Conservation (phyloP, 169 alveolate species). For the Cryptosporidium parvum region DNA sequence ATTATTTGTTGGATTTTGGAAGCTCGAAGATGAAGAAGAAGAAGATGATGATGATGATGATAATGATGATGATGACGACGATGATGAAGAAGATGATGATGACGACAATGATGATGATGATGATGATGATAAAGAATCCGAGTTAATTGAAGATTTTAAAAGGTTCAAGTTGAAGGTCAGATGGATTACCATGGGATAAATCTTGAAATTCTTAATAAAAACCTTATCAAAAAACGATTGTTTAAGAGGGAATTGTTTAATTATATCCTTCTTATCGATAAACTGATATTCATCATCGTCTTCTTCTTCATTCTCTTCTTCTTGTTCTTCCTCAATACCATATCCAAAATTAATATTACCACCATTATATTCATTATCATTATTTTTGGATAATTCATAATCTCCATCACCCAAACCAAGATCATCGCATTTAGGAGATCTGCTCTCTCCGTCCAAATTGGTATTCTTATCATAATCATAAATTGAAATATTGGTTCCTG, state of each 20-base stretch:
- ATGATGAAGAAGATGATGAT: background rate
- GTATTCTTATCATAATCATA: background rate
- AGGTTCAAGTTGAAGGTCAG: constrained; percentile 45
- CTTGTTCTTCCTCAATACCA: background rate
- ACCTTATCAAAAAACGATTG: constrained; percentile 29
- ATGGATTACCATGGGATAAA: constrained; percentile 69
- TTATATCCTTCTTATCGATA: constrained; percentile 26
- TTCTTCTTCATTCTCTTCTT: background rate
- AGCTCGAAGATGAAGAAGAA: background rate
- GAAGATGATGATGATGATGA: background rate
- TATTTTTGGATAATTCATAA: background rate
- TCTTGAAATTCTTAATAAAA: constrained; percentile 34
- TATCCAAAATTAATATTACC: too few species aligned
- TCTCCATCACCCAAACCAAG: background rate
- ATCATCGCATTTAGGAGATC: background rate
- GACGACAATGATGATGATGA: background rate
- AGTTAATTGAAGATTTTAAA: constrained; percentile 17
- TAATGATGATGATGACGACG: background rate
- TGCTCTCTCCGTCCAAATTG: background rate
- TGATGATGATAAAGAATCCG: background rate
- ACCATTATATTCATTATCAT: background rate
- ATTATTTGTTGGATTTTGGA: background rate
- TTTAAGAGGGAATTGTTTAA: constrained; percentile 42
- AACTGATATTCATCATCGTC: constrained; percentile 23
- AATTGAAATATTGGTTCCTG: background rate